Evolutionary conservation across 2,329 filamentous ascomycete genomes (phyloP).

Genomic region (Coniochaeta hoffmannii): DNA sequence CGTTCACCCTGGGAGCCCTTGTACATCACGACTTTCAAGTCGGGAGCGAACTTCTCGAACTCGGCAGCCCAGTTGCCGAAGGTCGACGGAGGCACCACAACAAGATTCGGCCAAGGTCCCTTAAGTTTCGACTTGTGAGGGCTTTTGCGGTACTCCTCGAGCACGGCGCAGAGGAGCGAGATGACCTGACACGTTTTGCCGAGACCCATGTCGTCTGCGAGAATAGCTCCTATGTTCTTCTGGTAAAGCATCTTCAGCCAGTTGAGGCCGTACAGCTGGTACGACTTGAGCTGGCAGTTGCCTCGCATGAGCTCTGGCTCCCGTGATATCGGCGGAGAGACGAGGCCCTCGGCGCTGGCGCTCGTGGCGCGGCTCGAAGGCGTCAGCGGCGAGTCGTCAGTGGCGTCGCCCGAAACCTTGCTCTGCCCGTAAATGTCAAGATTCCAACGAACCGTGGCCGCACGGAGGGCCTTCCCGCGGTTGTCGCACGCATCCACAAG

Average conservation of each 20-base stretch:
- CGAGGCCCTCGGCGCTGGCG: slow-evolving; percentile 27
- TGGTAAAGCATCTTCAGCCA: slow-evolving; percentile 84
- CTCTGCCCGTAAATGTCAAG: slow-evolving; percentile 38
- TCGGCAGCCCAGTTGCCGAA: slow-evolving; percentile 94
- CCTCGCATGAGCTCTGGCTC: slow-evolving; percentile 75
- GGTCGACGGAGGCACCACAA: slow-evolving; percentile 89
- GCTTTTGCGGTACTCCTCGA: slow-evolving; percentile 47
- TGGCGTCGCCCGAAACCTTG: slow-evolving; percentile 20
- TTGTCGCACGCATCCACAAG: slow-evolving; percentile 70
- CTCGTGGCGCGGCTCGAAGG: slow-evolving; percentile 27
- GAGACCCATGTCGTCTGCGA: slow-evolving; percentile 95
- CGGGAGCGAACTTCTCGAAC: slow-evolving; percentile 79
- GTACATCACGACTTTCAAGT: slow-evolving; percentile 65
- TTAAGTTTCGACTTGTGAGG: slow-evolving; percentile 17
- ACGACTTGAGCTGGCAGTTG: slow-evolving; percentile 76
- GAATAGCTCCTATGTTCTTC: slow-evolving; percentile 74
- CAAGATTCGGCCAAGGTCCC: slow-evolving; percentile 63
- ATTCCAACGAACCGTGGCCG: slow-evolving; percentile 39
- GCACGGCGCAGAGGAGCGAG: slow-evolving; percentile 77
- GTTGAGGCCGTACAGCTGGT: slow-evolving; percentile 89
- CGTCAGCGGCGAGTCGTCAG: slow-evolving; percentile 31
- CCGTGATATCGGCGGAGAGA: slow-evolving; percentile 8
- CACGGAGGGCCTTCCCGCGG: slow-evolving; percentile 52
- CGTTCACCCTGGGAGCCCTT: slow-evolving; percentile 60
- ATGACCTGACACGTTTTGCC: slow-evolving; percentile 98